Percentiles rank a stretch among this genome's conserved stretches.
Conservation (phyloP, 345 rosid species). For the Corchorus olitorius region DNA sequence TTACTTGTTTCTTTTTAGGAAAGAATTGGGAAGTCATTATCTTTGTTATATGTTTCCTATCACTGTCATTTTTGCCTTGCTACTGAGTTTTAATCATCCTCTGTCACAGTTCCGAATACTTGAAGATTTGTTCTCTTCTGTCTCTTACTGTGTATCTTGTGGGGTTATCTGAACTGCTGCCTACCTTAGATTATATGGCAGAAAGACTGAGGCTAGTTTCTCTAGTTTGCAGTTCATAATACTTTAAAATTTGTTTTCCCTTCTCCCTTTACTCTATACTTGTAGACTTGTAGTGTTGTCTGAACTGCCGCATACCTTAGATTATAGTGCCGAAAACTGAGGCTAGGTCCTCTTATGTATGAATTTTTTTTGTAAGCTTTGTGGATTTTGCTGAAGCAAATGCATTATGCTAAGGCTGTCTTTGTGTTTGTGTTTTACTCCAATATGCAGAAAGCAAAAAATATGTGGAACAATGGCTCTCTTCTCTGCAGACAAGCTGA, state of each 20-base stretch:
- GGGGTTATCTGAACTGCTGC: background rate
- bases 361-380: background rate
- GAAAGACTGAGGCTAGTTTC: background rate
- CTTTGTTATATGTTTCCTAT: background rate
- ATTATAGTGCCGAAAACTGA: background rate
- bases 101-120: background rate
- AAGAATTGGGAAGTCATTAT: background rate
- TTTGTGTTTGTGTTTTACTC: background rate
- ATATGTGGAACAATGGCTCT: conserved; percentile 65
- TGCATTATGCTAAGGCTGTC: background rate
- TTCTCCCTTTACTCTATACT: background rate
- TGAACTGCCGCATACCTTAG: background rate
- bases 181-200: background rate
- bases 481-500: conserved; percentile 50
- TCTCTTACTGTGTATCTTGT: background rate
- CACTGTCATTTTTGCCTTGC: background rate
- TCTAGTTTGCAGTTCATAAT: background rate
- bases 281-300: background rate
- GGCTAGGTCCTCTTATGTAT: background rate
- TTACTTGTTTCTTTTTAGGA: background rate
- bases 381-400: background rate
- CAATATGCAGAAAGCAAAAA: conserved; percentile 53
- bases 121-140: background rate
- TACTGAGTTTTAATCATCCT: background rate
- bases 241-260: background rate